A percentile compares a stretch with the other conserved stretches of the same genome.
Evolutionary conservation across 176 grass and related monocot genomes (phyloP).

Genomic region (Zoysia pacifica): DNA sequence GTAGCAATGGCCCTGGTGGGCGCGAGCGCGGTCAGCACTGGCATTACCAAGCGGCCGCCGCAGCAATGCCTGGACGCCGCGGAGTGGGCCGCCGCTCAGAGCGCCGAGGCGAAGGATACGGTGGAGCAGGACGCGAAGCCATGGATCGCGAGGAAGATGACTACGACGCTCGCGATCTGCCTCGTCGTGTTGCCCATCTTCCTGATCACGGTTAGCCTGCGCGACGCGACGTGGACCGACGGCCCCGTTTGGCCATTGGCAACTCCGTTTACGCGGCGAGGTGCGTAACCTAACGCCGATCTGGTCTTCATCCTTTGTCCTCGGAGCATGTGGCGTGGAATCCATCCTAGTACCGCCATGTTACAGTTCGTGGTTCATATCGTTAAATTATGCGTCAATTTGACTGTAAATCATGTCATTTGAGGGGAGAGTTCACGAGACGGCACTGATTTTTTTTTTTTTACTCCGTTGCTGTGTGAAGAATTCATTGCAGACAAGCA

Average conservation of each 20-base stretch:
- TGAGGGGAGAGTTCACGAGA: not conserved
- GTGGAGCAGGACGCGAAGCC: conserved; percentile 19
- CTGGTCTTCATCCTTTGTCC: not conserved
- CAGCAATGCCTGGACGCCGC: conserved; percentile 28
- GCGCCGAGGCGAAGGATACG: conserved; percentile 6
- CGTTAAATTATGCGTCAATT: not conserved
- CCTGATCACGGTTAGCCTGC: conserved; percentile 34
- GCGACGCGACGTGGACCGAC: conserved; percentile 17
- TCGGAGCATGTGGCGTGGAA: not conserved
- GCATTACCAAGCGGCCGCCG: conserved; percentile 45
- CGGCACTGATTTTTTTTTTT: not conserved
- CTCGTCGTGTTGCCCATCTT: conserved; percentile 41
- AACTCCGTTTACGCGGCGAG: not conserved
- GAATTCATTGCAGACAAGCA: conserved; percentile 23
- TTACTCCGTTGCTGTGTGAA: not conserved
- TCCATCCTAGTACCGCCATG: not conserved
- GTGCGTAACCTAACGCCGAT: not conserved
- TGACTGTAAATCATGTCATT: not conserved
- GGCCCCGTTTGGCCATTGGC: conserved; percentile 15
- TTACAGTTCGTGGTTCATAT: not conserved
- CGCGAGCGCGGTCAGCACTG: conserved; percentile 25
- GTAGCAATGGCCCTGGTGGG: conserved; percentile 43
- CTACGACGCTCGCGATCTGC: conserved; percentile 26
- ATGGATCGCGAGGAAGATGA: conserved; percentile 42
- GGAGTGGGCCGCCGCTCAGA: conserved; percentile 21